phyloP scores from a whole-genome alignment of 805 yeast species.

The Nakazawaea wickerhamii region DNA sequence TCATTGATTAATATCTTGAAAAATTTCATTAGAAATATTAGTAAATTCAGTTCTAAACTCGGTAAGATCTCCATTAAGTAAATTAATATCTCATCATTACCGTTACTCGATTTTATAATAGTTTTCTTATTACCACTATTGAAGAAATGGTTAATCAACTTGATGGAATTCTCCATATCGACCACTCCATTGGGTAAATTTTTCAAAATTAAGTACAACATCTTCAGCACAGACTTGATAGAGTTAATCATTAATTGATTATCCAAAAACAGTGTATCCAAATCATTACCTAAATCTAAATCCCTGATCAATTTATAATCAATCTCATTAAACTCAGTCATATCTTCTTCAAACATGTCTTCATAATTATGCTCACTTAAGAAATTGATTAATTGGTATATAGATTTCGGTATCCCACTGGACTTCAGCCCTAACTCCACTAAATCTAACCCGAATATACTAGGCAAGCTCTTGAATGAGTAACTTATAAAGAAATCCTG shows the following conservation, averaged over 20 bases:
- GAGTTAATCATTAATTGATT: constrained; percentile 17
- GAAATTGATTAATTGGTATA: constrained; percentile 25
- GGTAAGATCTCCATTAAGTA: constrained; percentile 35
- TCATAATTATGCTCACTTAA: constrained; percentile 20
- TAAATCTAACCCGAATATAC: constrained; percentile 6
- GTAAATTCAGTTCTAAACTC: constrained; percentile 34
- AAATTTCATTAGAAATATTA: constrained; percentile 35
- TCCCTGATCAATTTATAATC: constrained; percentile 15
- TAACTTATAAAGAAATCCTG: constrained; percentile 28
- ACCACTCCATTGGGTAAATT: constrained; percentile 37
- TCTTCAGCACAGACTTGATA: constrained; percentile 22
- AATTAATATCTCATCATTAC: constrained; percentile 22
- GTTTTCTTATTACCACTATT: background rate
- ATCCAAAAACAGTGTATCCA: constrained; percentile 14
- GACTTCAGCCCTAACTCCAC: background rate
- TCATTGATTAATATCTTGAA: constrained; percentile 19
- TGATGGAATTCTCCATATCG: constrained; percentile 24
- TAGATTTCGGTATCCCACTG: constrained; percentile 24
- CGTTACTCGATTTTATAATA: constrained; percentile 11
- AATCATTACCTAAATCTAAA: constrained; percentile 12
- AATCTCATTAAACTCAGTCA: constrained; percentile 11
- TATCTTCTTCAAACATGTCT: constrained; percentile 23
- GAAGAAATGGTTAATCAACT: constrained; percentile 17
- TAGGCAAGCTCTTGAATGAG: constrained; percentile 17
- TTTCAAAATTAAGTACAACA: constrained; percentile 25